phyloP scores from a whole-genome alignment of 192 early-diverging fungal species.

The Coemansia sp. region DNA sequence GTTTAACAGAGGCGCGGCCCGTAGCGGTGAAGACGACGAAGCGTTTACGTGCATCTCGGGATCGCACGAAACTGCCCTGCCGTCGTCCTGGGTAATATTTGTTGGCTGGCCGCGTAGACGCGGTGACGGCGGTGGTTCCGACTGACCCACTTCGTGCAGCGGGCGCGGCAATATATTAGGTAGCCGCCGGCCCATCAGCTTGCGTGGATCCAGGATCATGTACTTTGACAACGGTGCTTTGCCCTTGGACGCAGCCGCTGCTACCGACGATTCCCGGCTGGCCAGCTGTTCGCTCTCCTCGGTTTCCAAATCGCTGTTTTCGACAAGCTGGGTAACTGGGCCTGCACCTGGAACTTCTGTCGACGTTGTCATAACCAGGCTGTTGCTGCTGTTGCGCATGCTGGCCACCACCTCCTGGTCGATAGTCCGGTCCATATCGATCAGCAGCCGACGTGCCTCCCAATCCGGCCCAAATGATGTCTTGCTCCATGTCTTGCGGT shows the following conservation, averaged over 20 bases:
- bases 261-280: background rate
- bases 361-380: background rate
- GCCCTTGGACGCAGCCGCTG: slow-evolving; percentile 8
- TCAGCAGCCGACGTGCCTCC: slow-evolving; percentile 40
- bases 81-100: too few species aligned
- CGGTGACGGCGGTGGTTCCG: slow-evolving; percentile 9
- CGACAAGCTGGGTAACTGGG: too few species aligned
- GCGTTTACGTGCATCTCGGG: too few species aligned
- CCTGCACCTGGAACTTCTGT: too few species aligned
- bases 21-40: too few species aligned
- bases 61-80: too few species aligned
- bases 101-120: background rate
- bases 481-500: slow-evolving; percentile 51
- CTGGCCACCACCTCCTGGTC: slow-evolving; percentile 33
- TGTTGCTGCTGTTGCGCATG: slow-evolving; percentile 2
- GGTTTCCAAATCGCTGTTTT: too few species aligned
- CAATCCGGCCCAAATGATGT: slow-evolving; percentile 46
- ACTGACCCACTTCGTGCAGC: slow-evolving; percentile 3
- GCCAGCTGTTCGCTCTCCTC: background rate
- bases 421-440: slow-evolving; percentile 42
- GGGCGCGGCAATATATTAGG: slow-evolving; percentile 25
- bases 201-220: slow-evolving; percentile 51
- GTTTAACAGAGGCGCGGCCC: too few species aligned
- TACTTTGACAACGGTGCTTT: slow-evolving; percentile 43
- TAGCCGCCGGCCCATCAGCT: slow-evolving; percentile 50